Evolutionary conservation across 192 early-diverging fungal species (phyloP).

Genomic region (Mortierella antarctica): DNA sequence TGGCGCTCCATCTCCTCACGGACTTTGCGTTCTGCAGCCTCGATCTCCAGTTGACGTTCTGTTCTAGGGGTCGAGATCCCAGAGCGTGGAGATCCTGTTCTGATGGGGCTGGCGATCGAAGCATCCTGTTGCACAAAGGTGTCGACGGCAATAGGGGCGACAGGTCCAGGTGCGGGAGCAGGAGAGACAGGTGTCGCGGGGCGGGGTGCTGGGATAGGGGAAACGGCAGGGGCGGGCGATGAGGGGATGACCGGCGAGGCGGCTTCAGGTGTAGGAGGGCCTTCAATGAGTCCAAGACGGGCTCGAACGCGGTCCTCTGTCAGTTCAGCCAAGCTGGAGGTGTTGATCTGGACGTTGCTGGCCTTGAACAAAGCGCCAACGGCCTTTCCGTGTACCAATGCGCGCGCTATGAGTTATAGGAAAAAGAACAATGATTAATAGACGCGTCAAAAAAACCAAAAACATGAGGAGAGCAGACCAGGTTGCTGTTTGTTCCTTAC

Average conservation of each 20-base stretch:
- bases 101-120: slow-evolving; percentile 26
- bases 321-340: slow-evolving; percentile 28
- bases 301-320: slow-evolving; percentile 39
- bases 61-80: slow-evolving; percentile 45
- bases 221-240: slow-evolving; percentile 8
- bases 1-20: slow-evolving; percentile 53
- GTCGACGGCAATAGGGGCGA: slow-evolving; percentile 16
- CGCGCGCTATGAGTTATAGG: slow-evolving; percentile 56
- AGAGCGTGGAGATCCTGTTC: slow-evolving; percentile 38
- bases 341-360: slow-evolving; percentile 54
- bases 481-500: slow-evolving; percentile 30
- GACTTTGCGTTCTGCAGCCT: slow-evolving; percentile 41
- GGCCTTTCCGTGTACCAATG: slow-evolving; percentile 71
- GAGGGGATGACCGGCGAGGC: slow-evolving; percentile 31
- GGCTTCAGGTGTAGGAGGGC: slow-evolving; percentile 23
- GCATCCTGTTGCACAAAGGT: slow-evolving; percentile 29
- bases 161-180: slow-evolving; percentile 6
- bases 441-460: not conserved
- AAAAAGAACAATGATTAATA: not conserved
- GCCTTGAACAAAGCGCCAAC: slow-evolving; percentile 67
- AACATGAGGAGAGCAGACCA: not conserved
- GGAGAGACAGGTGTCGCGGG: slow-evolving; percentile 36
- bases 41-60: slow-evolving; percentile 45
- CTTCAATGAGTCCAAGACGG: slow-evolving; percentile 38
- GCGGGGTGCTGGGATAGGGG: slow-evolving; percentile 36